These are phyloP conservation scores for Auxenochlorella pyrenoidosa DNA, from an alignment of 139 green algal species.

Conservation along the genomic window DNA sequence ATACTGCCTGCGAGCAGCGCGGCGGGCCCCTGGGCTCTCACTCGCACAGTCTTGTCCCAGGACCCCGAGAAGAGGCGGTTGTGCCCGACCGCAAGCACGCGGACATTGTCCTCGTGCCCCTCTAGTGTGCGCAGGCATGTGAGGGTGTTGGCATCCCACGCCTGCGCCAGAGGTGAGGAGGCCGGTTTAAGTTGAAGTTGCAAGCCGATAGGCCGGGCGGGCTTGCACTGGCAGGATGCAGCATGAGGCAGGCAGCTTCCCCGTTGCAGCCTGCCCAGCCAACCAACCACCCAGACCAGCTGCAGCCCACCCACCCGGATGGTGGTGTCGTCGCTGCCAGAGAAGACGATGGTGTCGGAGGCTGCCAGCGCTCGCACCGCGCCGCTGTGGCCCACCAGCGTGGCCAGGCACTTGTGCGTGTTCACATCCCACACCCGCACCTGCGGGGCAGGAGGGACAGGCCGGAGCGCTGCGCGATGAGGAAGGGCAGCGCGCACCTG, in stretches of 20 bases:
- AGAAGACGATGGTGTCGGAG: slow-evolving; percentile 76
- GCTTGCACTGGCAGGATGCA: neutral
- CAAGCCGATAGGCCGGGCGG: neutral
- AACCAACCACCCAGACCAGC: too few relatives aligned
- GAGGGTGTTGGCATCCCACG: slow-evolving; percentile 85
- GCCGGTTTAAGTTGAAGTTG: neutral
- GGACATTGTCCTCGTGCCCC: slow-evolving; percentile 95
- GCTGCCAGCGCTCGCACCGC: slow-evolving; percentile 88
- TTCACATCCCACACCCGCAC: slow-evolving; percentile 83
- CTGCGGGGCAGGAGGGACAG: neutral
- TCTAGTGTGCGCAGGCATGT: slow-evolving; percentile 85
- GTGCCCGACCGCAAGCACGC: slow-evolving; percentile 84
- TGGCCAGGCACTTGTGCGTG: slow-evolving; percentile 56
- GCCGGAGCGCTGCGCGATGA: too few relatives aligned
- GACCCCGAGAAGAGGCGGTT: slow-evolving; percentile 86
- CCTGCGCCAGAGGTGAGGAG: slow-evolving; percentile 38
- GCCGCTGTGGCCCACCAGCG: slow-evolving; percentile 76
- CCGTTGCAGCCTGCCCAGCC: too few relatives aligned
- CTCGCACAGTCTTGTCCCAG: slow-evolving; percentile 95
- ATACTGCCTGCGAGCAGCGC: too few relatives aligned
- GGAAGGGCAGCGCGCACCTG: too few relatives aligned
- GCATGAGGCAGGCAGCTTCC: neutral
- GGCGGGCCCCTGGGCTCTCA: too few relatives aligned
- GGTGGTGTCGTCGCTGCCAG: slow-evolving; percentile 89
- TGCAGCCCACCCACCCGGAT: slow-evolving; percentile 67